Conservation (phyloP, 2,329 filamentous ascomycete genomes). For the Diaporthe amygdali region DNA sequence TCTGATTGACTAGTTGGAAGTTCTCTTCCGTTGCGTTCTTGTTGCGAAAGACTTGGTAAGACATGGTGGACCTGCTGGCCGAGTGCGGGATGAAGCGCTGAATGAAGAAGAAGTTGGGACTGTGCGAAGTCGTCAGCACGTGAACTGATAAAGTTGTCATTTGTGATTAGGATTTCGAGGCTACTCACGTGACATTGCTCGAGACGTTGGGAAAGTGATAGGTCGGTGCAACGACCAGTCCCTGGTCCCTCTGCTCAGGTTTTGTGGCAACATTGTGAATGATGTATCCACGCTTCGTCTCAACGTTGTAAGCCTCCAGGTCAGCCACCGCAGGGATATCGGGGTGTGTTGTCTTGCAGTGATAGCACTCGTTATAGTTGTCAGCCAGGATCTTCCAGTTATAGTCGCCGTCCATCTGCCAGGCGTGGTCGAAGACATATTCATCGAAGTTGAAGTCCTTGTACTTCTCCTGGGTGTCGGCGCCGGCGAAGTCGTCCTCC, state of each 20-base stretch:
- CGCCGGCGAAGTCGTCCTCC: constrained; percentile 55
- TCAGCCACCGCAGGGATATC: constrained; percentile 62
- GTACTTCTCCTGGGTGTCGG: constrained; percentile 52
- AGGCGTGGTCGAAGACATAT: constrained; percentile 62
- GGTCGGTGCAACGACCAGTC: constrained; percentile 50
- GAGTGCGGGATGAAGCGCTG: constrained; percentile 64
- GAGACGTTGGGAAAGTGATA: constrained; percentile 59
- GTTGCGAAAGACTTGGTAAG: constrained; percentile 68
- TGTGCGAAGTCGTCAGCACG: constrained; percentile 29
- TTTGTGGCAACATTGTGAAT: constrained; percentile 54
- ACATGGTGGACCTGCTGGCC: constrained; percentile 58
- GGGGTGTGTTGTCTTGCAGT: constrained; percentile 65
- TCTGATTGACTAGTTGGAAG: constrained; percentile 60
- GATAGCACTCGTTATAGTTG: constrained; percentile 72
- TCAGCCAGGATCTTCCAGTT: constrained; percentile 68
- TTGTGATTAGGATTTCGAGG: constrained; percentile 5
- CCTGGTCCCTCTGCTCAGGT: constrained; percentile 52
- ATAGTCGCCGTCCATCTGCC: constrained; percentile 61
- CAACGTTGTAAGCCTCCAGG: constrained; percentile 58
- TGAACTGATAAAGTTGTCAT: too few relatives aligned
- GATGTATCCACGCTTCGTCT: constrained; percentile 53
- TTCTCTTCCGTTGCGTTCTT: constrained; percentile 63
- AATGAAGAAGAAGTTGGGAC: constrained; percentile 68
- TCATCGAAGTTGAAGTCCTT: constrained; percentile 53
- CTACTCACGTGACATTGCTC: constrained; percentile 53